Evolutionary conservation across 148 eudicot genomes (phyloP).

Genomic region (Fallopia convolvulus): DNA sequence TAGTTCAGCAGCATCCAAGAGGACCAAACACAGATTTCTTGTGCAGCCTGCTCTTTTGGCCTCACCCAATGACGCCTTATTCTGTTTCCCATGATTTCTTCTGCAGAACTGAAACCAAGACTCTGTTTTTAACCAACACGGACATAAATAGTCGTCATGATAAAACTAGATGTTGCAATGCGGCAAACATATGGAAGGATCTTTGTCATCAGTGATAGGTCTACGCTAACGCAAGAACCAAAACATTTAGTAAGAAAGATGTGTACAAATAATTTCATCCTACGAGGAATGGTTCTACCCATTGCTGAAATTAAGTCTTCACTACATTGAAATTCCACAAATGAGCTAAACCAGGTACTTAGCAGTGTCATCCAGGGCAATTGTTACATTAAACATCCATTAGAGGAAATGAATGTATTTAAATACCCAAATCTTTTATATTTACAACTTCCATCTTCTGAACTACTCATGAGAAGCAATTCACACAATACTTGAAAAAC

Average conservation of each 20-base stretch:
- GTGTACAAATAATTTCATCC: not conserved
- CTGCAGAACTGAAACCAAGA: not conserved
- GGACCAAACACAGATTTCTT: not conserved
- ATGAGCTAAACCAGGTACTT: not conserved
- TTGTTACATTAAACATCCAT: not conserved
- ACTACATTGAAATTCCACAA: not conserved
- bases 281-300: not conserved
- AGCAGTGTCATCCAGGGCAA: not conserved
- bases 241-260: not conserved
- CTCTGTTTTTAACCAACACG: too few species aligned
- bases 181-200: not conserved
- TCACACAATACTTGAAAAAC: not conserved
- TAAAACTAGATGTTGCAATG: not conserved
- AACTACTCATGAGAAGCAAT: not conserved
- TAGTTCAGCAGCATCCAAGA: not conserved
- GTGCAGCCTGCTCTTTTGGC: not conserved
- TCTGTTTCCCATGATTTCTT: not conserved
- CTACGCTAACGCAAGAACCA: not conserved
- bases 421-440: not conserved
- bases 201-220: not conserved
- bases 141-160: not conserved
- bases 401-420: not conserved
- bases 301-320: not conserved
- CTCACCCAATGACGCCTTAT: not conserved
- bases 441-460: not conserved